Base-by-base conservation (phyloP, 202 grass and related monocot genomes). In the Schoenoplectus tabernaemontani region DNA sequence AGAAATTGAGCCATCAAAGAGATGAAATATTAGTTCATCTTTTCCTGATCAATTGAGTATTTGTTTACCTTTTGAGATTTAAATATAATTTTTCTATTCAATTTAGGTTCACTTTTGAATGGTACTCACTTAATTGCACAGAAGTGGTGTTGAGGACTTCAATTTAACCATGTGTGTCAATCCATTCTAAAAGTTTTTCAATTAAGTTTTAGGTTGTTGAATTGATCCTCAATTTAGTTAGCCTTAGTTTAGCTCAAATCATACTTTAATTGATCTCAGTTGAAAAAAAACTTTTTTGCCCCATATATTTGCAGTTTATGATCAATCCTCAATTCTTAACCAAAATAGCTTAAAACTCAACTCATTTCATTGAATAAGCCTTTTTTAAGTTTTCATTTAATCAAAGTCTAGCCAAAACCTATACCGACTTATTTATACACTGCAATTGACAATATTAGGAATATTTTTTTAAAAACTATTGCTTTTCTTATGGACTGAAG, bases 281-380 rank as follows among this genome's bases (percentile, higher is more conserved):
- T 30, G n/a, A 54, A 17, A 54, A 16, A 73, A 53, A 67, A 16
- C 39, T 20, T 4, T 33, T 53, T 2, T 73, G 24, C 44, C 9
- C 41, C 66, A 9, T 73, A 51, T 53, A 53, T 23, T 51, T 50
- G 15, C 22, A 51, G n/a, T 73, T 51, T 32, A 53, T 51, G 44
- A 73, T 53, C 24, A 33, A 73, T 73, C 44, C 26, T 53, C 6
- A 51, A 33, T 74, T 74, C 42, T 74, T 74, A 68, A 51, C 44
- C 26, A 51, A 74, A 53, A 26, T 74, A 51, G 69, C 26, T 12
- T 74, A 11, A 17, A 17, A 24, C 16, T 28, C 51, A 53, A 13
- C 43, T 74, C 26, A 53, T 53, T 74, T 11, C 15, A 32, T n/a
- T 33, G 53, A 24, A 32, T 46, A 53, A 74, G 30, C 38, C 15